phyloP scores from a whole-genome alignment of 768 basidiomycete genomes.

The Crucibulum laeve region DNA sequence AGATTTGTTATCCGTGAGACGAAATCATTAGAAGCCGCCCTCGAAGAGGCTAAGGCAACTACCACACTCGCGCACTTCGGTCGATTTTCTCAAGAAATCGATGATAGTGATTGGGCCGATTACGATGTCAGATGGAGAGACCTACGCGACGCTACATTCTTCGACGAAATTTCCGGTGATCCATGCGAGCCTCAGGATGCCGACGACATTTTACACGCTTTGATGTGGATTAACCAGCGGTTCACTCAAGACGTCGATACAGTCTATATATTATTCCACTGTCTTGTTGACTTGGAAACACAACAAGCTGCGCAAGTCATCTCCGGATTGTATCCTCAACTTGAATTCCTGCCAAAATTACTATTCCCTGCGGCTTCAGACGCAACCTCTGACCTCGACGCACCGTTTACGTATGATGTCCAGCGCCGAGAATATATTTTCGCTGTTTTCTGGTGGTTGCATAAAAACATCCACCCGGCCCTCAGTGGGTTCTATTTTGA shows the following conservation, averaged over 20 bases:
- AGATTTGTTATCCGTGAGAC: neutral
- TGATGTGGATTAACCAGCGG: conserved; percentile 9
- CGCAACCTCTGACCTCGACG: neutral
- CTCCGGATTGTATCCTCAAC: conserved; percentile 2
- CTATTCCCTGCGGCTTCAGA: conserved; percentile 3
- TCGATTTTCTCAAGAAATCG: conserved; percentile 1
- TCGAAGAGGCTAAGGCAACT: neutral
- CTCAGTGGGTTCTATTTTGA: conserved; percentile 8
- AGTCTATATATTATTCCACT: conserved; percentile 9
- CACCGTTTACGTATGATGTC: neutral
- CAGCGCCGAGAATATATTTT: conserved; percentile 8
- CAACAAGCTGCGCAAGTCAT: conserved; percentile 8
- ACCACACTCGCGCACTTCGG: conserved; percentile 5
- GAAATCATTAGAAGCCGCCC: neutral
- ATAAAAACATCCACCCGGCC: conserved; percentile 8
- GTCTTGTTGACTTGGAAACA: conserved; percentile 6
- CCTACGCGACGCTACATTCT: conserved; percentile 6
- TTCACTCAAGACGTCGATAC: conserved; percentile 9
- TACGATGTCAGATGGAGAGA: conserved; percentile 7
- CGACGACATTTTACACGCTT: conserved; percentile 7
- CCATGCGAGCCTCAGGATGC: conserved; percentile 6
- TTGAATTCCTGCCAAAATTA: conserved; percentile 5
- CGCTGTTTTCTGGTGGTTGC: conserved; percentile 7
- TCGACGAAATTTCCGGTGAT: conserved; percentile 3
- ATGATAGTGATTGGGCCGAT: conserved; percentile 8